Evolutionary conservation across 2,329 filamentous ascomycete genomes (phyloP), one percentile per base, ranked within the genome.

Genomic region (Xenoacremonium recifei): DNA sequence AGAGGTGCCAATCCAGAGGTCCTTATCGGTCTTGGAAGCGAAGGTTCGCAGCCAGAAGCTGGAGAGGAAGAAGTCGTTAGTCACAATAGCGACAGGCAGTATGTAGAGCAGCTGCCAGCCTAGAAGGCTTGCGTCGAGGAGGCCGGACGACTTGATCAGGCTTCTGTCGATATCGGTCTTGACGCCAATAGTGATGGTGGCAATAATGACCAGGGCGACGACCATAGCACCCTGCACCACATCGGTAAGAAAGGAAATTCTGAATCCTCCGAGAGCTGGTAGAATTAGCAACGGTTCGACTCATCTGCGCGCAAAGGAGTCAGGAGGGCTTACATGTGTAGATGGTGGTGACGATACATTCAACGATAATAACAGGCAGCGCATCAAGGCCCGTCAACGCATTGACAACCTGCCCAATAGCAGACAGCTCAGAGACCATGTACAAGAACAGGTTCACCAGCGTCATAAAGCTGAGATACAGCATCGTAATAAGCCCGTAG

Each of bases 91-190:
- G 5, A 93, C 77, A 0, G 89, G 87, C 2, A 93, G 75, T 51
- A 93, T 92, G 68, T 92, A 93, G 25, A 93, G 71, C 12, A 93
- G 77, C 65, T 93, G 88, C 87, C 89, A 93, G 41, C 89, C 89
- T 2, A 93, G 73, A 3, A 89, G 73, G 42, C 70, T 86, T 5
- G 83, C 55, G 33, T 89, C 72, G n/a, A 85, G 77, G 19, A 89
- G 76, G 7, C 82, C 82, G 0, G 87, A 90, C 5, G 79, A 68
- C 1, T 79, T 79, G 54, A 93, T 81, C 11, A 89, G 72, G 27
- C 75, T 76, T 21, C 73, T 78, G 58, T 91, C 78, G 50, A 93
- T 85, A 21, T 88, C 69, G 5, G 84, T 86, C 65, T 88, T 80
- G 29, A 80, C 84, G 27, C 87, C 88, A 37, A 93, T 80, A n/a